Percentiles rank a stretch among this genome's conserved stretches.
phyloP scores from a whole-genome alignment of 202 grass and related monocot genomes.

The Schoenoplectus triqueter region DNA sequence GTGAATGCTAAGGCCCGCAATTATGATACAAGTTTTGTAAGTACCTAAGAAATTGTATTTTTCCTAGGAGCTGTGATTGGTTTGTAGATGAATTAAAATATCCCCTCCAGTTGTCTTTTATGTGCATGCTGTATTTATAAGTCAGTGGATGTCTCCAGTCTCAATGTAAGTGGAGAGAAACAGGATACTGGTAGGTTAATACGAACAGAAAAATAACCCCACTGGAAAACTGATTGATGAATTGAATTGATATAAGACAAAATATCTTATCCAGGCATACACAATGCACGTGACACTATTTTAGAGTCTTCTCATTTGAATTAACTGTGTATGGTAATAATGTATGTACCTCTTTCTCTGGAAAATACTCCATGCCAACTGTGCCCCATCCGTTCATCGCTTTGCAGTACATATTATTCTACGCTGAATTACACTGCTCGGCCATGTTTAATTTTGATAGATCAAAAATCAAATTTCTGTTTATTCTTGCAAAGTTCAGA shows the following conservation, averaged over 20 bases:
- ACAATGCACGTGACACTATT: slow-evolving; percentile 31
- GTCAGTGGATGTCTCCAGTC: slow-evolving; percentile 12
- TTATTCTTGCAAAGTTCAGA: background rate
- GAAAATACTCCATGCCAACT: slow-evolving; percentile 12
- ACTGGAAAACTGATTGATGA: slow-evolving; percentile 17
- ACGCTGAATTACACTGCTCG: background rate
- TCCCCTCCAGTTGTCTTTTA: background rate
- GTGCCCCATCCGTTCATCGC: background rate
- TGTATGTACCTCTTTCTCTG: slow-evolving; percentile 1
- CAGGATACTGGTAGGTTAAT: background rate
- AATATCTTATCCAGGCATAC: slow-evolving; percentile 10
- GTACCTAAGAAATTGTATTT: background rate
- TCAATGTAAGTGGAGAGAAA: background rate
- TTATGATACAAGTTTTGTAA: background rate
- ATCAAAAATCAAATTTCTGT: background rate
- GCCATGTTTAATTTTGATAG: slow-evolving; percentile 13
- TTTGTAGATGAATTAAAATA: background rate
- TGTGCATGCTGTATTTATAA: background rate
- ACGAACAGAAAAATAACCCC: background rate
- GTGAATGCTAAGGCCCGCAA: background rate
- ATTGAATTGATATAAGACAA: too few relatives aligned
- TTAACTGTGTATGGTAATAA: slow-evolving; percentile 17
- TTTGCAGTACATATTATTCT: background rate
- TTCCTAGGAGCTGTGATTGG: background rate
- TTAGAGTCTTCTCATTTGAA: slow-evolving; percentile 7